Evolutionary conservation across 495 filamentous ascomycete genomes (phyloP).

Genomic region (Aspergillus coremiiformis): DNA sequence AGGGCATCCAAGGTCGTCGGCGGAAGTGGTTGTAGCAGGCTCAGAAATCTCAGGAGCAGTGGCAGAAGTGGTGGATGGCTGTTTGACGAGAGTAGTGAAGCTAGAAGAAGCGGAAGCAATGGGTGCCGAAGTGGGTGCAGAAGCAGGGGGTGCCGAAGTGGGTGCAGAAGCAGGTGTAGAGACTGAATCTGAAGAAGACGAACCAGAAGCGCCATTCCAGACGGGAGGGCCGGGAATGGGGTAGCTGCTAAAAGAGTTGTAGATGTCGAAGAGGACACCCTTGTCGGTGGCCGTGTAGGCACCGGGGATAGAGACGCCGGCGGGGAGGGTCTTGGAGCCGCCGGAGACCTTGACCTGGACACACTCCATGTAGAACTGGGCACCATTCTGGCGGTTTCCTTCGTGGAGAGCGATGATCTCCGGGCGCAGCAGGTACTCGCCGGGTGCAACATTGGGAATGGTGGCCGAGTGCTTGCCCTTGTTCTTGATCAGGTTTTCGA

Average conservation of each 20-base stretch:
- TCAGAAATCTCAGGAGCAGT: neutral
- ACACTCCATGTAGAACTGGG: constrained; percentile 25
- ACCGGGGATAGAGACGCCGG: constrained; percentile 18
- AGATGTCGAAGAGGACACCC: constrained; percentile 19
- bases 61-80: neutral
- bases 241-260: constrained; percentile 14
- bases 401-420: constrained; percentile 23
- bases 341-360: constrained; percentile 19
- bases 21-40: constrained; percentile 4
- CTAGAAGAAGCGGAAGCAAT: neutral
- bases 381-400: constrained; percentile 12
- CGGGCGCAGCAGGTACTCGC: constrained; percentile 20
- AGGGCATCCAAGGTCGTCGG: constrained; percentile 4
- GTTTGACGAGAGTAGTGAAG: constrained; percentile 1
- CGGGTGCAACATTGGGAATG: constrained; percentile 18
- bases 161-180: constrained; percentile 3
- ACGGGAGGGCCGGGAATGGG: constrained; percentile 20
- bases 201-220: constrained; percentile 15
- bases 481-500: constrained; percentile 17
- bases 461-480: constrained; percentile 20
- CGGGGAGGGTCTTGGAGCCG: constrained; percentile 12
- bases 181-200: constrained; percentile 7
- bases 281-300: constrained; percentile 13
- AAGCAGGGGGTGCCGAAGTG: constrained; percentile 2
- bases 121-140: constrained; percentile 5